phyloP scores from a whole-genome alignment of 768 basidiomycete species.

The Psilocybe tampanensis region DNA sequence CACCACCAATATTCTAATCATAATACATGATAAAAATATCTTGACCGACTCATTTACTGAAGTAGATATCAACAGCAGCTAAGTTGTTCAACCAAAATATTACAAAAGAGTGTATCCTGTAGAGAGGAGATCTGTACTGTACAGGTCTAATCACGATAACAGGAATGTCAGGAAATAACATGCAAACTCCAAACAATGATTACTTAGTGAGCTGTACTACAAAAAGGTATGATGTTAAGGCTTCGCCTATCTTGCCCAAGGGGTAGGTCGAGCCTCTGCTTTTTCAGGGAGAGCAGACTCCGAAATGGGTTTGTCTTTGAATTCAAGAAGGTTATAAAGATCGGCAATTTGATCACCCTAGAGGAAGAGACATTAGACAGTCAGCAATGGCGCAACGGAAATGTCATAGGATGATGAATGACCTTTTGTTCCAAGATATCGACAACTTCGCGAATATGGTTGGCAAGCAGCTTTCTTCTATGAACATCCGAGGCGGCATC shows the following conservation, averaged over 20 bases:
- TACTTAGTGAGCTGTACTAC: no score
- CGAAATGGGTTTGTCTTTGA: constrained; percentile 61
- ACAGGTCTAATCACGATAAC: no score
- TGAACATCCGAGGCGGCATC: constrained; percentile 80
- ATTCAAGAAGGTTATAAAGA: constrained; percentile 80
- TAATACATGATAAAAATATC: no score
- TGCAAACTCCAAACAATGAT: no score
- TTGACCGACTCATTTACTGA: no score
- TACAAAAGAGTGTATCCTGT: no score
- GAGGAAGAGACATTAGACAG: background rate
- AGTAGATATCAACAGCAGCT: no score
- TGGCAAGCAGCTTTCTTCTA: constrained; percentile 84
- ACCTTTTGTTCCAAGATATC: constrained; percentile 93
- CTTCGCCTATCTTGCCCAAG: background rate
- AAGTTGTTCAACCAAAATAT: no score
- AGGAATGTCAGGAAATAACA: no score
- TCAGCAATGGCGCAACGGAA: background rate
- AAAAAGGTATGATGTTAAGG: no score
- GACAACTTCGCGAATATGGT: constrained; percentile 89
- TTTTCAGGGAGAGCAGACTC: constrained; percentile 25
- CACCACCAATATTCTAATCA: no score
- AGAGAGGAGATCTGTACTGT: no score
- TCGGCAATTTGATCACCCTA: constrained; percentile 96
- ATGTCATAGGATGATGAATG: background rate
- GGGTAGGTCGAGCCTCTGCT: background rate